Evolutionary conservation across 208 protist species (phyloP).

Genomic region (Herpetomonas tarakana): DNA sequence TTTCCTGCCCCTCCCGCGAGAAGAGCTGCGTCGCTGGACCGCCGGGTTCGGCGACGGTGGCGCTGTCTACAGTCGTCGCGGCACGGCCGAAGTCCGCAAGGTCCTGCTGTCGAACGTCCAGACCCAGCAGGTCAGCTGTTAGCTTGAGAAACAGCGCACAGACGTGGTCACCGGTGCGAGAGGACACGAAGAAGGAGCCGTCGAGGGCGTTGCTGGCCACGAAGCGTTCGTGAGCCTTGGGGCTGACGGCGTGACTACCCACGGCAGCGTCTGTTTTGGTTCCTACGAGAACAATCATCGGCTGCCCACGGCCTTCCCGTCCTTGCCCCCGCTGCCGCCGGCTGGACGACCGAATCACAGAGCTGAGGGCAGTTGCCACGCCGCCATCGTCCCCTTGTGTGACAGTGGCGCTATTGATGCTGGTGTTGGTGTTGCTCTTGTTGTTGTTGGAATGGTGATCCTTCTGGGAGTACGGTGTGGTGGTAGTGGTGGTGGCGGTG

Average conservation of each 20-base stretch:
- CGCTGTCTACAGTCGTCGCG: no score
- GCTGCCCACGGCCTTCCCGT: conserved; percentile 17
- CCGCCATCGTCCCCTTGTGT: no score
- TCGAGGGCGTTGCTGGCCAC: conserved; percentile 46
- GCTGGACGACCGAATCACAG: conserved; percentile 9
- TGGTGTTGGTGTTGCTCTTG: no score
- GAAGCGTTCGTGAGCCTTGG: conserved; percentile 65
- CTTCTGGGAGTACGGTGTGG: no score
- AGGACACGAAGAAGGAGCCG: conserved; percentile 77
- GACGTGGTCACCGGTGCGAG: conserved; percentile 91
- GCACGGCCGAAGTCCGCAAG: conserved; percentile 36
- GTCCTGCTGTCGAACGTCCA: conserved; percentile 69
- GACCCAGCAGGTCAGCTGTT: conserved; percentile 81
- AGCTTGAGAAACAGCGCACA: conserved; percentile 77
- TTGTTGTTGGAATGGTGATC: no score
- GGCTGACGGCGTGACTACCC: conserved; percentile 77
- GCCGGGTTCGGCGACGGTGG: no score
- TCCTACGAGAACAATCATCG: conserved; percentile 82
- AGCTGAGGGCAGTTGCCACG: no score
- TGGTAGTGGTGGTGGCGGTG: no score
- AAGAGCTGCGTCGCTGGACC: no score
- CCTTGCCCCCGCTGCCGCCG: no score
- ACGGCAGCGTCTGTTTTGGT: conserved; percentile 94
- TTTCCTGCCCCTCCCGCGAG: no score
- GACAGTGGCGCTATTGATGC: no score